phyloP scores from a whole-genome alignment of 495 filamentous ascomycete species.

The Sphaerosporella brunnea region DNA sequence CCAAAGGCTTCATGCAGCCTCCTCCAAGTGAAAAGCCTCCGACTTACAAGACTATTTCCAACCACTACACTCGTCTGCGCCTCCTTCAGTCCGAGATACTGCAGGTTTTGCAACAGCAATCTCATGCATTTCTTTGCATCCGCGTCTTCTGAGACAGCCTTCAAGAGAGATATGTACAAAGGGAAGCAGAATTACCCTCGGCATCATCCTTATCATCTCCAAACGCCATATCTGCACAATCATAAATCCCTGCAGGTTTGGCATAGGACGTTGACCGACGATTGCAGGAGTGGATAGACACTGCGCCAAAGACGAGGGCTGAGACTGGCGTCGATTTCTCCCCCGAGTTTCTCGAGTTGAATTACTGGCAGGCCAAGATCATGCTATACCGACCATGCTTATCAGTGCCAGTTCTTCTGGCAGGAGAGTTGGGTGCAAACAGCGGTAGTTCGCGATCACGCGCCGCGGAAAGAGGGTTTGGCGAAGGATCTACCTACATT shows the following conservation, averaged over 20 bases:
- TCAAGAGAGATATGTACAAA: conserved; percentile 9
- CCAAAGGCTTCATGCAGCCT: conserved; percentile 32
- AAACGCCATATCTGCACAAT: conserved; percentile 66
- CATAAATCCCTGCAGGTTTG: conserved; percentile 77
- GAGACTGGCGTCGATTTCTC: conserved; percentile 78
- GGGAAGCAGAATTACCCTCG: conserved; percentile 29
- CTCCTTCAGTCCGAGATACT: conserved; percentile 88
- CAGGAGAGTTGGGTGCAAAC: conserved; percentile 40
- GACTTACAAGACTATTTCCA: conserved; percentile 73
- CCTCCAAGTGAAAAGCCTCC: conserved; percentile 34
- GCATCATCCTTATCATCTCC: conserved; percentile 54
- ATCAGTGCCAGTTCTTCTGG: conserved; percentile 67
- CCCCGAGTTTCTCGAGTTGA: conserved; percentile 71
- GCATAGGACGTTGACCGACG: conserved; percentile 74
- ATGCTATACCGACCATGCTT: conserved; percentile 88
- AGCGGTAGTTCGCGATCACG: conserved; percentile 14
- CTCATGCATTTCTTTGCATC: conserved; percentile 30
- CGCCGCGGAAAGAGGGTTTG: conserved; percentile 19
- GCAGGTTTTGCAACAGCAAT: conserved; percentile 80
- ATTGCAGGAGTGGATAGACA: conserved; percentile 70
- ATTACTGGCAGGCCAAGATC: conserved; percentile 97
- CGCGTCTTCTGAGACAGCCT: conserved; percentile 9
- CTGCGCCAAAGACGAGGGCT: conserved; percentile 47
- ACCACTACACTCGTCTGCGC: conserved; percentile 85
- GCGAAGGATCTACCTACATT: conserved; percentile 5